Conservation (phyloP, 2,329 filamentous ascomycete genomes). For the Exophiala calicioides region DNA sequence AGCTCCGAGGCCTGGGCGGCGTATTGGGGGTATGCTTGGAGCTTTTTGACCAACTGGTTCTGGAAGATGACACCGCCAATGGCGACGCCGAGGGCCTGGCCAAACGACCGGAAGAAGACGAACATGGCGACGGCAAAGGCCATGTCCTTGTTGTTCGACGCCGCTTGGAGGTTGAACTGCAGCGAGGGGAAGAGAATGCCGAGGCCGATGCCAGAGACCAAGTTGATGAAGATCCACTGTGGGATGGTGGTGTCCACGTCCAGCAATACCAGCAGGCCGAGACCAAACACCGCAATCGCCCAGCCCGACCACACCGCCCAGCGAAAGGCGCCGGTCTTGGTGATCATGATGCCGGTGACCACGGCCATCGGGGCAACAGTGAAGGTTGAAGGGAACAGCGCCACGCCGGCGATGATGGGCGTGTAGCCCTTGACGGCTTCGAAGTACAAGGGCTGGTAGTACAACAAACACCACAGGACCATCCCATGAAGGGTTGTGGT, state of each 20-base stretch:
- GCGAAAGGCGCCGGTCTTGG: conserved; percentile 60
- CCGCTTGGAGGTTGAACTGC: conserved; percentile 64
- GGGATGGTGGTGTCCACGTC: conserved; percentile 39
- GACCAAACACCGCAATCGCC: conserved; percentile 58
- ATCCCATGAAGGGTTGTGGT: conserved; percentile 59
- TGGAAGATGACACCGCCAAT: conserved; percentile 70
- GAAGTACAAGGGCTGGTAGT: conserved; percentile 54
- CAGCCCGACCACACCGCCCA: conserved; percentile 65
- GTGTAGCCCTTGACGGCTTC: conserved; percentile 54
- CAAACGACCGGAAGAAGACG: conserved; percentile 66
- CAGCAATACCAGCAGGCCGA: conserved; percentile 51
- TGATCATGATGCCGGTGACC: conserved; percentile 56
- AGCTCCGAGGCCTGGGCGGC: conserved; percentile 52
- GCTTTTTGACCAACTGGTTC: conserved; percentile 58
- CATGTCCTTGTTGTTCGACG: conserved; percentile 57
- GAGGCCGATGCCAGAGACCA: conserved; percentile 68
- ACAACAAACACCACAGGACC: conserved; percentile 53
- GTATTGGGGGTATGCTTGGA: conserved; percentile 52
- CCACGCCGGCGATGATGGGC: conserved; percentile 57
- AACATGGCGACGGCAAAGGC: conserved; percentile 66
- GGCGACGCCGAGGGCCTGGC: conserved; percentile 66
- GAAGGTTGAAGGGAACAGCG: conserved; percentile 61
- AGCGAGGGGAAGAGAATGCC: conserved; percentile 67
- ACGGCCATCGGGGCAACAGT: conserved; percentile 64
- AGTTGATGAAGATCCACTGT: conserved; percentile 51